phyloP scores from a whole-genome alignment of 2,329 filamentous ascomycete genomes.

The Rhynchosporium agropyri region DNA sequence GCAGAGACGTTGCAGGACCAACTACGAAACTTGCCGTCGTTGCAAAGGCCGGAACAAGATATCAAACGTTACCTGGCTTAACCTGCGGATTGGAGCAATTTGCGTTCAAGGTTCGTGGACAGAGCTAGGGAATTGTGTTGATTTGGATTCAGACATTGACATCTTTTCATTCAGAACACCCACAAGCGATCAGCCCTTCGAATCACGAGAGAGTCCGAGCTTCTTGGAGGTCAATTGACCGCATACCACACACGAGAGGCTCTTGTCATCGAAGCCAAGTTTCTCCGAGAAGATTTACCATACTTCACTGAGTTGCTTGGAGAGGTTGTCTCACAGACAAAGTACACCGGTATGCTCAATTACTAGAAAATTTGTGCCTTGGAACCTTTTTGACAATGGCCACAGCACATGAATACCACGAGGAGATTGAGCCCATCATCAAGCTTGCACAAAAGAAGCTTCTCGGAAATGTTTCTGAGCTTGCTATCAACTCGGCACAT shows the following conservation, averaged over 20 bases:
- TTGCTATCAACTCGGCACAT: conserved; percentile 87
- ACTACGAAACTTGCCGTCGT: conserved; percentile 91
- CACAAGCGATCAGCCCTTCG: conserved; percentile 84
- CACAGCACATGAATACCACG: conserved; percentile 84
- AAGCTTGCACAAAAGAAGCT: conserved; percentile 76
- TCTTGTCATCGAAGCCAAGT: conserved; percentile 88
- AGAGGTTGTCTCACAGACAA: conserved; percentile 86
- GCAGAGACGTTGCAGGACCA: conserved; percentile 83
- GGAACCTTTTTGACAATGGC: conserved; percentile 1
- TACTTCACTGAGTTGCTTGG: conserved; percentile 96
- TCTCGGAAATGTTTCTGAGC: conserved; percentile 60
- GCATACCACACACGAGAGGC: conserved; percentile 92
- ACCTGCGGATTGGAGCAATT: conserved; percentile 90
- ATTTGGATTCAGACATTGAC: conserved; percentile 24
- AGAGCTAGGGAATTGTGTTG: conserved; percentile 3
- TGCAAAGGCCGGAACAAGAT: conserved; percentile 91
- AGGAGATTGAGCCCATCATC: conserved; percentile 80
- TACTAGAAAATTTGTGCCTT: too few species aligned
- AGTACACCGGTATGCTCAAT: conserved; percentile 69
- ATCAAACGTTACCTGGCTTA: conserved; percentile 86
- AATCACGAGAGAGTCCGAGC: conserved; percentile 92
- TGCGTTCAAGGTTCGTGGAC: conserved; percentile 82
- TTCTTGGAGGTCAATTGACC: conserved; percentile 87
- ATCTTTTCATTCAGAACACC: conserved; percentile 66
- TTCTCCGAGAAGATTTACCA: conserved; percentile 91